These are phyloP conservation scores for Chionographis japonica DNA, from an alignment of 106 monocot genomes.

Conservation along the genomic window DNA sequence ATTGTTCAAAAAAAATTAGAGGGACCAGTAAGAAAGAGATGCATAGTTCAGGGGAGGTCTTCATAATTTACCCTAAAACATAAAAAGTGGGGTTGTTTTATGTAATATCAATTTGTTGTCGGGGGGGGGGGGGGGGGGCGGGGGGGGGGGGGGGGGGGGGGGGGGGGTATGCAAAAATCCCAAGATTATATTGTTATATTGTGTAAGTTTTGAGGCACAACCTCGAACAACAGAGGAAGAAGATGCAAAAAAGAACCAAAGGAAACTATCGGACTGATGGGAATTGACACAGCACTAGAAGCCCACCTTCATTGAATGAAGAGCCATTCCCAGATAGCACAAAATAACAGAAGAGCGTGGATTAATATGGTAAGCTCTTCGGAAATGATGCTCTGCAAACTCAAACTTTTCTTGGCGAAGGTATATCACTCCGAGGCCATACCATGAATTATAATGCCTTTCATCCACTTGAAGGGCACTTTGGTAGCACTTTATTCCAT, in stretches of 20 bases:
- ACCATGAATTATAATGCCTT: slow-evolving; percentile 97
- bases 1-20: too few species aligned
- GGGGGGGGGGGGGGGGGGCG: too few species aligned
- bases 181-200: too few species aligned
- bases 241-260: neutral
- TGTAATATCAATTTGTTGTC: too few species aligned
- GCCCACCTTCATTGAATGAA: slow-evolving; percentile 77
- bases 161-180: too few species aligned
- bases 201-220: neutral
- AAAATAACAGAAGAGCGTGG: slow-evolving; percentile 81
- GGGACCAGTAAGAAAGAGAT: too few species aligned
- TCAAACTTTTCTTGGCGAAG: slow-evolving; percentile 97
- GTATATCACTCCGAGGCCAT: slow-evolving; percentile 87
- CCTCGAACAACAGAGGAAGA: neutral
- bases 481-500: slow-evolving; percentile 88
- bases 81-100: too few species aligned
- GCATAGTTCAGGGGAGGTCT: too few species aligned
- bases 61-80: too few species aligned
- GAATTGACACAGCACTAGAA: slow-evolving; percentile 1
- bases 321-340: slow-evolving; percentile 95
- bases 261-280: neutral
- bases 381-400: slow-evolving; percentile 94
- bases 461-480: slow-evolving; percentile 87
- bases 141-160: too few species aligned
- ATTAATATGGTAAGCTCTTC: slow-evolving; percentile 71